phyloP scores from a whole-genome alignment of 352 stramenopile species.

The Phytophthora sp. region DNA sequence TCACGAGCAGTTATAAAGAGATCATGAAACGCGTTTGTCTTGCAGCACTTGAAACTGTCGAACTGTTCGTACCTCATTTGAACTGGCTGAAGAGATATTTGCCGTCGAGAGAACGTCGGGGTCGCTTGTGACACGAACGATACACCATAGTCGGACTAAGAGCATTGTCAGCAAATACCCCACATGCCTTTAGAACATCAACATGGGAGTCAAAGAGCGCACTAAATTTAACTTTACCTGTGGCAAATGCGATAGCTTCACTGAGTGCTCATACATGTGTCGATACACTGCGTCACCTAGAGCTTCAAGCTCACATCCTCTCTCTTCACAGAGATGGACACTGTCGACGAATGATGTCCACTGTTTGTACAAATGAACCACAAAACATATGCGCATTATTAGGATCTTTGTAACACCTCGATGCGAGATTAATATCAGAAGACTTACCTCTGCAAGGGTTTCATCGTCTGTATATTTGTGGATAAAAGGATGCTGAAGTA shows the following conservation, averaged over 20 bases:
- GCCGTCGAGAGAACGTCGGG: conserved; percentile 54
- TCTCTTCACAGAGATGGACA: conserved; percentile 65
- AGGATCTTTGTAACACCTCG: conserved; percentile 15
- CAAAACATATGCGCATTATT: no score
- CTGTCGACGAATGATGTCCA: conserved; percentile 71
- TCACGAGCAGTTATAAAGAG: no score
- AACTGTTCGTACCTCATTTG: conserved; percentile 68
- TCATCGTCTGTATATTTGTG: conserved; percentile 70
- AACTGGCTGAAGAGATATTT: conserved; percentile 75
- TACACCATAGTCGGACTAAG: conserved; percentile 80
- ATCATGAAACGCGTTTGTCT: not conserved
- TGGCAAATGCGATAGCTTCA: conserved; percentile 77
- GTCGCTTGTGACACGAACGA: conserved; percentile 76
- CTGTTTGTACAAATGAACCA: conserved; percentile 42
- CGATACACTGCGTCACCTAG: conserved; percentile 80
- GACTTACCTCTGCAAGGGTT: conserved; percentile 65
- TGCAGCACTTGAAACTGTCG: no score
- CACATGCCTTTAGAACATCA: no score
- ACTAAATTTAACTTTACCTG: conserved; percentile 66
- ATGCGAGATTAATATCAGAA: conserved; percentile 7
- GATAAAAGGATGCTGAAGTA: conserved; percentile 80
- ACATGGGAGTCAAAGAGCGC: no score
- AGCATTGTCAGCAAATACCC: not conserved
- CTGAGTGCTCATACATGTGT: conserved; percentile 77
- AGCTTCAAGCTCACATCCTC: conserved; percentile 58